A percentile compares a stretch with the other conserved stretches of the same genome.
Conservation (phyloP, 345 rosid species). For the Angophora floribunda region DNA sequence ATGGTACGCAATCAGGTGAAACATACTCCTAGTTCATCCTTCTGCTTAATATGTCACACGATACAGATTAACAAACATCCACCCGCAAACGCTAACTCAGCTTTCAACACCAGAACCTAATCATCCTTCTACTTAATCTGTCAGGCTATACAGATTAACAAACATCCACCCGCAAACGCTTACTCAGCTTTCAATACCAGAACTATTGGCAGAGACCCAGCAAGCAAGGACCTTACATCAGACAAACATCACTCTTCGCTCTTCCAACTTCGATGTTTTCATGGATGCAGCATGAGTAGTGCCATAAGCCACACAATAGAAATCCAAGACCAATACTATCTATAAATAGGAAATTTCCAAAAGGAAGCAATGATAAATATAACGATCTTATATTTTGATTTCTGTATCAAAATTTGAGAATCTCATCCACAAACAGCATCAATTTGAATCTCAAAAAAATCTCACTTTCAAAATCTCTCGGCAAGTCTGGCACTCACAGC, state of each 20-base stretch:
- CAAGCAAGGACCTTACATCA: background rate
- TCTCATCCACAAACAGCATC: background rate
- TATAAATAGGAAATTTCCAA: background rate
- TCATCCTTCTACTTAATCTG: background rate
- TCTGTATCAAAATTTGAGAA: background rate
- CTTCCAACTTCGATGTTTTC: background rate
- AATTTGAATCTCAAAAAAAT: background rate
- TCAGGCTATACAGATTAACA: background rate
- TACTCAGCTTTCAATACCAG: background rate
- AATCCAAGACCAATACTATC: background rate
- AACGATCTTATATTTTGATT: background rate
- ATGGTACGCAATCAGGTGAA: no score
- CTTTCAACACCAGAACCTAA: background rate
- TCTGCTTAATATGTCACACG: no score
- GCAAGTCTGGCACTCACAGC: conserved; percentile 9
- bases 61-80: background rate
- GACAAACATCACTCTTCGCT: background rate
- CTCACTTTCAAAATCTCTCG: conserved; percentile 17
- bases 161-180: background rate
- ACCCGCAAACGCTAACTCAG: background rate
- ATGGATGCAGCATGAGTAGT: background rate
- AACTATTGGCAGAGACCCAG: background rate
- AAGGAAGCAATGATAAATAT: background rate
- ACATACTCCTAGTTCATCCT: no score
- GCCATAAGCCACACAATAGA: background rate